These are phyloP conservation scores for Helotiales sp. DNA, from an alignment of 2,329 filamentous ascomycete species.

Conservation along the genomic window DNA sequence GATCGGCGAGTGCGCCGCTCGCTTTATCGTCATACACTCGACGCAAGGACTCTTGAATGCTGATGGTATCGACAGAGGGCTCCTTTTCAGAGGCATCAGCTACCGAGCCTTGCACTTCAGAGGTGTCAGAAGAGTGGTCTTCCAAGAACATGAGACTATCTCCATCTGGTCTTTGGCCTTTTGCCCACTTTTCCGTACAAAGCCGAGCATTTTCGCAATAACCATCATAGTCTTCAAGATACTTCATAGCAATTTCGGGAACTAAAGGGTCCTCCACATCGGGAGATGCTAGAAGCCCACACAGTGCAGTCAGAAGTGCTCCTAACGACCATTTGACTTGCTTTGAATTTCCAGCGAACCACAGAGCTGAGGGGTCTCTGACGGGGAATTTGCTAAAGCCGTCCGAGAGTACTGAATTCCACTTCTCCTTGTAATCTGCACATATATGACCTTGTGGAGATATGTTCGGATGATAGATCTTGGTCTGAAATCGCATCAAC, in stretches of 20 bases:
- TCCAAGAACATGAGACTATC: not conserved
- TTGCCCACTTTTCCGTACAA: slow-evolving; percentile 15
- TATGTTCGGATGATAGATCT: slow-evolving; percentile 37
- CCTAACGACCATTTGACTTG: slow-evolving; percentile 22
- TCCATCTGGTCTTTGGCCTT: not conserved
- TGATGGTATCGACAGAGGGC: too few relatives aligned
- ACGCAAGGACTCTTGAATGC: too few relatives aligned
- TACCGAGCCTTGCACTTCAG: too few relatives aligned
- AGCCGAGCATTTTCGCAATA: slow-evolving; percentile 26
- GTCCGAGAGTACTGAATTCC: slow-evolving; percentile 22
- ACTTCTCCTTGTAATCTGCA: slow-evolving; percentile 32
- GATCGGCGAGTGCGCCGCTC: too few relatives aligned
- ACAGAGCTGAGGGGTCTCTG: slow-evolving; percentile 2
- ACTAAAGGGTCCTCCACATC: slow-evolving; percentile 34
- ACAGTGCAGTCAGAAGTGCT: slow-evolving; percentile 31
- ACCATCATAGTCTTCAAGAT: slow-evolving; percentile 26
- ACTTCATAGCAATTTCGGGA: slow-evolving; percentile 34
- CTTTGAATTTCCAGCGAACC: slow-evolving; percentile 16
- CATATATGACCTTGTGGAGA: slow-evolving; percentile 27
- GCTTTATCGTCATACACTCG: too few relatives aligned
- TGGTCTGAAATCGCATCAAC: slow-evolving; percentile 32
- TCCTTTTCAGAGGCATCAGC: too few relatives aligned
- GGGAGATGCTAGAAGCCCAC: slow-evolving; percentile 31
- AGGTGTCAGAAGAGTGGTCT: too few relatives aligned
- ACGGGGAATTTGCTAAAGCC: slow-evolving; percentile 1